These are phyloP conservation scores for Colletotrichum tropicale DNA, from an alignment of 2,329 filamentous ascomycete genomes.

Conservation along the genomic window DNA sequence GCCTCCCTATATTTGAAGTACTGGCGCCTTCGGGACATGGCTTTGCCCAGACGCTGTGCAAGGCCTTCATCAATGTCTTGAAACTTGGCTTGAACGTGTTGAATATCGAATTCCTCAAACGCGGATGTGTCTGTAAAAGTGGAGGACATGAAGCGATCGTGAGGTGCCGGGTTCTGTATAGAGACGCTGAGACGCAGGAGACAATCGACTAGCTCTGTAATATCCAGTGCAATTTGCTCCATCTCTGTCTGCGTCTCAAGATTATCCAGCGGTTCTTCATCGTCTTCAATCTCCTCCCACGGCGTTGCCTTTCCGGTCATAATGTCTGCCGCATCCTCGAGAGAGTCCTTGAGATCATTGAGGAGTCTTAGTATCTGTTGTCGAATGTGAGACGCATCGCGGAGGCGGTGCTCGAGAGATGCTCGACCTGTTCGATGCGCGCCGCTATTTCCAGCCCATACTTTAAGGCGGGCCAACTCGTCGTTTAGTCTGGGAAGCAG, in stretches of 20 bases:
- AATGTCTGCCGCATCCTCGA: neutral
- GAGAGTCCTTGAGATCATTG: constrained; percentile 8
- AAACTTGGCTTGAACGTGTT: constrained; percentile 35
- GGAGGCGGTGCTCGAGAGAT: constrained; percentile 23
- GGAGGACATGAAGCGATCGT: constrained; percentile 32
- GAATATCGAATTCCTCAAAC: constrained; percentile 30
- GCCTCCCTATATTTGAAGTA: constrained; percentile 40
- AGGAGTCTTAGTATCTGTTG: constrained; percentile 27
- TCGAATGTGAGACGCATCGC: constrained; percentile 22
- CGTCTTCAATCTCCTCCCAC: neutral
- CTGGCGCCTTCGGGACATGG: constrained; percentile 36
- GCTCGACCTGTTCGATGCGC: constrained; percentile 15
- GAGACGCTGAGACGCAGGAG: constrained; percentile 40
- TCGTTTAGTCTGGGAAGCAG: neutral
- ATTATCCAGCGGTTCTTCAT: neutral
- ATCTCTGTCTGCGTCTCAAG: constrained; percentile 18
- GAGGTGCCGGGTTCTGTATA: constrained; percentile 38
- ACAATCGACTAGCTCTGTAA: constrained; percentile 31
- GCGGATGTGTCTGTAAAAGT: constrained; percentile 22
- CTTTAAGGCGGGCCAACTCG: constrained; percentile 19
- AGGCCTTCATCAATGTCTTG: constrained; percentile 19
- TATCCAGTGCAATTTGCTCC: constrained; percentile 20
- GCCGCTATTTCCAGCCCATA: constrained; percentile 24
- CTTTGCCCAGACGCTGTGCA: constrained; percentile 30
- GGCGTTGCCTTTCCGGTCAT: neutral